phyloP scores from a whole-genome alignment of 23 red algal species.

The Chondrus crispus region DNA sequence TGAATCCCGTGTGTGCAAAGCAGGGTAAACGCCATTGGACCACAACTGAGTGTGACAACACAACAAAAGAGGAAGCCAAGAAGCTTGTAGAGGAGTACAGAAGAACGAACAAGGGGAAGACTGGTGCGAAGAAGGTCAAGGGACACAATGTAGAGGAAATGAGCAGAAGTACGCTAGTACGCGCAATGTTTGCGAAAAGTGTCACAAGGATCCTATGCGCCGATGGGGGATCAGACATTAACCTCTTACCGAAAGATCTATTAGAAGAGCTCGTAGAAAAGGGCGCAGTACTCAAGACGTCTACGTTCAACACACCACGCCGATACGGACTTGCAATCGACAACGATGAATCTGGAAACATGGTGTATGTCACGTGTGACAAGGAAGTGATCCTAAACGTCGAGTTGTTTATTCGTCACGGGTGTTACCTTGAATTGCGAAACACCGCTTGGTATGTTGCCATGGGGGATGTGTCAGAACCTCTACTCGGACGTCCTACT shows the following conservation, averaged over 20 bases:
- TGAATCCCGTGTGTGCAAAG: too few species aligned
- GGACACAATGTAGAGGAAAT: too few species aligned
- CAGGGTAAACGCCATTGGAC: too few species aligned
- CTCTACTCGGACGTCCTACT: slow-evolving; percentile 11
- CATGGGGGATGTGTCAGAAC: background rate
- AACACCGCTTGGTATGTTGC: background rate
- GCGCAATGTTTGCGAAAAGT: background rate
- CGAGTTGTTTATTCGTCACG: slow-evolving; percentile 16
- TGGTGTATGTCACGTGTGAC: background rate
- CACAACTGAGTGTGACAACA: background rate
- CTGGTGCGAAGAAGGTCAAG: too few species aligned
- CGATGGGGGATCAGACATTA: background rate
- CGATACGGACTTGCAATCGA: background rate
- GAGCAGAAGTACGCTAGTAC: background rate
- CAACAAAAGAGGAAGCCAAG: background rate
- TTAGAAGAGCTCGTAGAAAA: background rate
- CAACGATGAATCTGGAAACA: background rate
- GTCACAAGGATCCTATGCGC: background rate
- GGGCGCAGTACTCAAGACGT: background rate
- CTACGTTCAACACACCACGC: background rate
- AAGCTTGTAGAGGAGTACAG: background rate
- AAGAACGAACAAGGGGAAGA: background rate
- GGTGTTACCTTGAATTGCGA: background rate
- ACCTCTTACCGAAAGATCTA: background rate
- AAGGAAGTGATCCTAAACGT: background rate